Conservation (phyloP, 331 rosid species). For the Pyrus hybrid region DNA sequence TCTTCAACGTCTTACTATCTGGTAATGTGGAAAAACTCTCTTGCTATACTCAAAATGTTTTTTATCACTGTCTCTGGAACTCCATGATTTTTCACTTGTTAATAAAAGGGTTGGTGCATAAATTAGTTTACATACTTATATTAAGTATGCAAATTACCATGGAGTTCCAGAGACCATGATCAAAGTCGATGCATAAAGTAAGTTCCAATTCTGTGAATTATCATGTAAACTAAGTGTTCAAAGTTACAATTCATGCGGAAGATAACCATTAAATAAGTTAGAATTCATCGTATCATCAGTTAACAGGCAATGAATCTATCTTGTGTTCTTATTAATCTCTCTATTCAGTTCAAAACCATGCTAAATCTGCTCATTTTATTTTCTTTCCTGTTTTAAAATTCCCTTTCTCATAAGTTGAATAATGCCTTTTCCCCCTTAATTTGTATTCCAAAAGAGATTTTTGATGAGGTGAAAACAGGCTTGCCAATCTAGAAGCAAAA, state of each 20-base stretch:
- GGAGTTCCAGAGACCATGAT: no score
- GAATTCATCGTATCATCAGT: no score
- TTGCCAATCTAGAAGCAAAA: slow-evolving; percentile 20
- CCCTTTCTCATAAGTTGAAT: background rate
- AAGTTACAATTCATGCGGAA: no score
- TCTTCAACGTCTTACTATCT: slow-evolving; percentile 64
- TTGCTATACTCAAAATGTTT: slow-evolving; percentile 30
- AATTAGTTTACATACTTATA: background rate
- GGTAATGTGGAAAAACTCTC: slow-evolving; percentile 55
- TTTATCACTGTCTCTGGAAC: slow-evolving; percentile 31
- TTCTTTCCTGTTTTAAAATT: background rate
- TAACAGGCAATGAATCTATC: background rate
- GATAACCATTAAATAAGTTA: no score
- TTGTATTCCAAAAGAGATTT: background rate
- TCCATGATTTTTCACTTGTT: slow-evolving; percentile 63
- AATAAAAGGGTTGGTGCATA: background rate
- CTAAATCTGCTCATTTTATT: background rate
- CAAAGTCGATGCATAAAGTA: no score
- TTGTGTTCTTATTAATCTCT: background rate
- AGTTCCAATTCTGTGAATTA: no score
- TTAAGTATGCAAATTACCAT: no score
- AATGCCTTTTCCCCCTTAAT: background rate
- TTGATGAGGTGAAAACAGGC: slow-evolving; percentile 16
- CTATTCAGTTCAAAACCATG: background rate
- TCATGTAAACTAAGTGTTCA: no score